These are phyloP conservation scores for Penicillium sp. DNA, from an alignment of 2,329 filamentous ascomycete species.

Conservation along the genomic window DNA sequence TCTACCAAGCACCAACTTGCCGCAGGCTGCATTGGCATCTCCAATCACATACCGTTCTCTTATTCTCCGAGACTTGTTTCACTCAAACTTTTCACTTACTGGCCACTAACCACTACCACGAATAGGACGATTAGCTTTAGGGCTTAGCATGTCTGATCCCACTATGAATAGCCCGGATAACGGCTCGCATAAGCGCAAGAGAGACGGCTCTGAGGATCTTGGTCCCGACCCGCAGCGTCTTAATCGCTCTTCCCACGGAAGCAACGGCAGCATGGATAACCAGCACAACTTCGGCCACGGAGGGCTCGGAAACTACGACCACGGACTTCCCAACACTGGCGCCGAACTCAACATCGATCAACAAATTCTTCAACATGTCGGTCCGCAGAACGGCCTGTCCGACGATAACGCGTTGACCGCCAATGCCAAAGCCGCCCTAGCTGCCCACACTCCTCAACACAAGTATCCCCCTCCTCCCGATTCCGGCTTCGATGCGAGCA, in stretches of 20 bases:
- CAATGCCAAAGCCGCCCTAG: slow-evolving; percentile 48
- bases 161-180: slow-evolving; percentile 37
- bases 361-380: slow-evolving; percentile 49
- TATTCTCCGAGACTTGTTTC: background rate
- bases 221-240: slow-evolving; percentile 42
- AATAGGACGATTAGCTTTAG: slow-evolving; percentile 9
- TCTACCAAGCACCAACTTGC: slow-evolving; percentile 7
- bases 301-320: slow-evolving; percentile 38
- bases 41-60: background rate
- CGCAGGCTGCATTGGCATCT: slow-evolving; percentile 6
- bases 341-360: slow-evolving; percentile 45
- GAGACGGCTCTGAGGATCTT: slow-evolving; percentile 39
- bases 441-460: slow-evolving; percentile 44
- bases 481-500: slow-evolving; percentile 37
- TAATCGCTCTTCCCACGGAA: slow-evolving; percentile 42
- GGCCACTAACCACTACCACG: slow-evolving; percentile 18
- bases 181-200: slow-evolving; percentile 42
- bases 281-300: slow-evolving; percentile 37
- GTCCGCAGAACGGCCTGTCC: slow-evolving; percentile 54
- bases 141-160: slow-evolving; percentile 38
- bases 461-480: slow-evolving; percentile 47
- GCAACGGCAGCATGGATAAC: slow-evolving; percentile 40
- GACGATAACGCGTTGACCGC: slow-evolving; percentile 48
- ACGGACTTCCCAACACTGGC: slow-evolving; percentile 37
- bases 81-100: background rate